These are phyloP conservation scores for Avicennia marina DNA, from an alignment of 257 asterid genomes.

Conservation along the genomic window DNA sequence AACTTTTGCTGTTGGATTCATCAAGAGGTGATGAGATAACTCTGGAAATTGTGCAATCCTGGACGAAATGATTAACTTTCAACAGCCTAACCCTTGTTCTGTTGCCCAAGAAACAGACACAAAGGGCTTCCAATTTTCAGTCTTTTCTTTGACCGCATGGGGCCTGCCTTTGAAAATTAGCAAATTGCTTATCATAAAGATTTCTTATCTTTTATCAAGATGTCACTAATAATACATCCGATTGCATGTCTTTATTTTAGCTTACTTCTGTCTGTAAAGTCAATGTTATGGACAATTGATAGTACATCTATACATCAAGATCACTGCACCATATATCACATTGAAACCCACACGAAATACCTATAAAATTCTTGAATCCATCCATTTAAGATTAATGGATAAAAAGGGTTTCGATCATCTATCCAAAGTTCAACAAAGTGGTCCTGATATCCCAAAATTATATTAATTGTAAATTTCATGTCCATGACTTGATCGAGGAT, in stretches of 20 bases:
- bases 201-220: conserved; percentile 1
- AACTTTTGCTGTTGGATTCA: conserved; percentile 22
- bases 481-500: not conserved
- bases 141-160: conserved; percentile 14
- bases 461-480: too few relatives aligned
- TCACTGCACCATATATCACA: not conserved
- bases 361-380: not conserved
- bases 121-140: conserved; percentile 20
- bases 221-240: not conserved
- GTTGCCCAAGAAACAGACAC: conserved; percentile 43
- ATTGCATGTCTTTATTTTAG: not conserved
- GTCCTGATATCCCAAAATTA: too few relatives aligned
- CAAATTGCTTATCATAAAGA: not conserved
- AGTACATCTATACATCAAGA: not conserved
- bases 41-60: conserved; percentile 28
- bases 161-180: conserved; percentile 24
- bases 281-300: too few relatives aligned
- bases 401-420: too few relatives aligned
- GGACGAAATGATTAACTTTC: conserved; percentile 28
- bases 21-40: conserved; percentile 27
- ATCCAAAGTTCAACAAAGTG: too few relatives aligned
- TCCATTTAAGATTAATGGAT: conserved; percentile 11
- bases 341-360: not conserved
- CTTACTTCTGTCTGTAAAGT: too few relatives aligned
- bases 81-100: conserved; percentile 28